phyloP scores from a whole-genome alignment of 352 stramenopile species.

The Pythium guiyangense region DNA sequence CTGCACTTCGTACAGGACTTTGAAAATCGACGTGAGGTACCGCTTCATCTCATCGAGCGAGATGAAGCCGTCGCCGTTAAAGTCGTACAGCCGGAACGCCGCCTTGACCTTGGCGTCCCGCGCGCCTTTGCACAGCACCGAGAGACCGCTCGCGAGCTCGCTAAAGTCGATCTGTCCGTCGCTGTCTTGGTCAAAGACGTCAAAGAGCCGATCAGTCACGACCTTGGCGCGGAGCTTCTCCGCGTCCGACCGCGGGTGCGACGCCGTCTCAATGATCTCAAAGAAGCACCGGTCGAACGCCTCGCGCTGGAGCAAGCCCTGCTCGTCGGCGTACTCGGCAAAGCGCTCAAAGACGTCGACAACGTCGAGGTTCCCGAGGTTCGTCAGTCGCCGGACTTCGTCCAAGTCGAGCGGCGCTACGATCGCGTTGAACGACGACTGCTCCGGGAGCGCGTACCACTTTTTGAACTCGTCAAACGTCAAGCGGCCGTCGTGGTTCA shows the following conservation, averaged over 20 bases:
- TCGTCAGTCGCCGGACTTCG: conserved; percentile 81
- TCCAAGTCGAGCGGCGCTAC: conserved; percentile 69
- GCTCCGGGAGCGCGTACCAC: conserved; percentile 73
- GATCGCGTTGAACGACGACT: conserved; percentile 67
- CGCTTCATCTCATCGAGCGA: conserved; percentile 84
- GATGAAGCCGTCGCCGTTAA: conserved; percentile 84
- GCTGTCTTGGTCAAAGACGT: conserved; percentile 75
- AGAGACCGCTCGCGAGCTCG: conserved; percentile 81
- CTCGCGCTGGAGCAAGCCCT: conserved; percentile 53
- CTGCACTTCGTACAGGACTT: conserved; percentile 82
- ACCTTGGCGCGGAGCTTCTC: conserved; percentile 66
- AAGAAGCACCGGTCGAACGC: conserved; percentile 75
- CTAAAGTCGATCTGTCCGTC: conserved; percentile 83
- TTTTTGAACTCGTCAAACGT: conserved; percentile 83
- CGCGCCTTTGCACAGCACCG: conserved; percentile 78
- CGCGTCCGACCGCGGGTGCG: conserved; percentile 52
- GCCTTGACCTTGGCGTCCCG: conserved; percentile 80
- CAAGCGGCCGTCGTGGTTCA: conserved; percentile 81
- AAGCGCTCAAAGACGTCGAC: conserved; percentile 86
- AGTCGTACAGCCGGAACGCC: conserved; percentile 83
- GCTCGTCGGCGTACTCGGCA: conserved; percentile 57
- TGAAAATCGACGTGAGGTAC: conserved; percentile 87
- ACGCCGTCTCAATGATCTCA: conserved; percentile 64
- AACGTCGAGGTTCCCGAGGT: conserved; percentile 76
- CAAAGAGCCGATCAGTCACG: conserved; percentile 67